phyloP scores from a whole-genome alignment of 2,329 filamentous ascomycete species.

The Fusarium sp. region DNA sequence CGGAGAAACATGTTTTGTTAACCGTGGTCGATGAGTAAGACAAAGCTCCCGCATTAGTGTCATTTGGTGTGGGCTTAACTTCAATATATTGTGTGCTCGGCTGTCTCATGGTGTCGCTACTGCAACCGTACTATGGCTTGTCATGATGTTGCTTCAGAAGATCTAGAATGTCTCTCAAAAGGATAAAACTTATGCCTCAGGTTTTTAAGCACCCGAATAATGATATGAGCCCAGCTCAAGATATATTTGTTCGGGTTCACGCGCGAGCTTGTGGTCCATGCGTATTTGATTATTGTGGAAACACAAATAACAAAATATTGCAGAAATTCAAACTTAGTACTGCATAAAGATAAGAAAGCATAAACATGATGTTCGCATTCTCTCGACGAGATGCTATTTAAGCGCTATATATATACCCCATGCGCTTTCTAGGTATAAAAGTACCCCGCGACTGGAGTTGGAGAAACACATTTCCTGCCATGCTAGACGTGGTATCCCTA shows the following conservation, averaged over 20 bases:
- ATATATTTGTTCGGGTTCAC: neutral
- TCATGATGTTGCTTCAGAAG: conserved; percentile 4
- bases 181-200: neutral
- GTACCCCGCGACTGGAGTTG: neutral
- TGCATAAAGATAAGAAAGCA: neutral
- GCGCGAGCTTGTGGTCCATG: neutral
- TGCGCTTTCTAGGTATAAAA: neutral
- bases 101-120: neutral
- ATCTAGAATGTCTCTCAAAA: neutral
- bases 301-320: neutral
- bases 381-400: neutral
- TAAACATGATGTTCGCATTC: neutral
- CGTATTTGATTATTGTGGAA: neutral
- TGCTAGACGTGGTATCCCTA: conserved; percentile 40
- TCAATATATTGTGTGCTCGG: neutral
- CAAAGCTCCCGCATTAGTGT: neutral
- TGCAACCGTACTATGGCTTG: neutral
- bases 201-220: neutral
- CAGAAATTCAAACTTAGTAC: neutral
- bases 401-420: neutral
- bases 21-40: neutral
- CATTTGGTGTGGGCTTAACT: neutral
- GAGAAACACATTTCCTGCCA: conserved; percentile 15
- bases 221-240: neutral
- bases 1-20: neutral